These are phyloP conservation scores for Monilinia vaccinii-corymbosi DNA, from an alignment of 2,329 filamentous ascomycete species.

Conservation along the genomic window DNA sequence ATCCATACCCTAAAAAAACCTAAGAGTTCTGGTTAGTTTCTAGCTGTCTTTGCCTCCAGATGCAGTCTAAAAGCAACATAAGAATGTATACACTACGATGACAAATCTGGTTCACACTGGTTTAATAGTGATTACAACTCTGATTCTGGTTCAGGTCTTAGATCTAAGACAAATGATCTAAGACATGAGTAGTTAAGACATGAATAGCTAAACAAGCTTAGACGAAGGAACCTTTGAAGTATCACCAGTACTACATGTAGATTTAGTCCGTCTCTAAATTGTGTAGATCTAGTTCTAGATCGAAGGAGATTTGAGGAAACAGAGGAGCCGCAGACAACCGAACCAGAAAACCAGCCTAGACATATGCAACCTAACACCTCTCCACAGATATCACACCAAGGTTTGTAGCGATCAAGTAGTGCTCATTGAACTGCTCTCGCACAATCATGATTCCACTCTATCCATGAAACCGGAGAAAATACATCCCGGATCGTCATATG, in stretches of 20 bases:
- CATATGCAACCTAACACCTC: background rate
- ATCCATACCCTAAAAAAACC: background rate
- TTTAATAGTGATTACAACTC: background rate
- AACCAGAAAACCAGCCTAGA: background rate
- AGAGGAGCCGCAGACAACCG: background rate
- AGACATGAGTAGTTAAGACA: background rate
- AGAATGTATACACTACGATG: background rate
- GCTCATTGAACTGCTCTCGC: background rate
- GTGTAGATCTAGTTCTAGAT: background rate
- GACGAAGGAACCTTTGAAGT: background rate
- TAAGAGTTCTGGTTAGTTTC: background rate
- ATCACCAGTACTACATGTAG: background rate
- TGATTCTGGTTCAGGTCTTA: background rate
- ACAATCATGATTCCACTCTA: background rate
- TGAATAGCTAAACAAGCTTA: background rate
- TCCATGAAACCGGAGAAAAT: background rate
- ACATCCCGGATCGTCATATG: background rate
- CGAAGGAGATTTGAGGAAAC: background rate
- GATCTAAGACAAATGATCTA: constrained; percentile 5
- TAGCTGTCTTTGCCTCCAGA: background rate
- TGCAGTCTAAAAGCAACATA: background rate
- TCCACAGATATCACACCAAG: background rate
- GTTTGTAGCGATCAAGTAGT: background rate
- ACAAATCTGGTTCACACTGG: background rate
- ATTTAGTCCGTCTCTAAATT: background rate